phyloP scores from a whole-genome alignment of 805 yeast genomes.

The Yarrowia alimentaria region DNA sequence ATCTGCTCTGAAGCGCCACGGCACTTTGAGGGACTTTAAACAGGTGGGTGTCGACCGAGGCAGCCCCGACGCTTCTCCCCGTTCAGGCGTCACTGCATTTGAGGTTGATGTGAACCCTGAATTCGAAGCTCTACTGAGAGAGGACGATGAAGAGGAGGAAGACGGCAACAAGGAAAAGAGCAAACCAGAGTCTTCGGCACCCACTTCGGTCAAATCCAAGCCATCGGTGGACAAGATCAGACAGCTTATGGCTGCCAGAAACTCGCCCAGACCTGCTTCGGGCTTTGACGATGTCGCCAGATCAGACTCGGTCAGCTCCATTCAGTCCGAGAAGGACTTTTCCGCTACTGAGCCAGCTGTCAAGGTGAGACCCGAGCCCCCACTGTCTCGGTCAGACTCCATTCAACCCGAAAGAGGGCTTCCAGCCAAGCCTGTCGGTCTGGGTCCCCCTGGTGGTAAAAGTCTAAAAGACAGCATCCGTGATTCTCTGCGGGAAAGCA shows the following conservation, averaged over 20 bases:
- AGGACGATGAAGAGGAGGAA: conserved; percentile 15
- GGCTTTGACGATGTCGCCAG: conserved; percentile 4
- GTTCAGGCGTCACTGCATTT: too few species aligned
- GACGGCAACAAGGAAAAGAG: not conserved
- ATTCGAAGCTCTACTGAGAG: conserved; percentile 2
- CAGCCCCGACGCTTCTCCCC: too few species aligned
- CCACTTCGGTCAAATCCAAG: conserved; percentile 17
- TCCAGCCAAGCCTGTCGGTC: too few species aligned
- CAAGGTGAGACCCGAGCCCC: too few species aligned
- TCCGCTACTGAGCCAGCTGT: not conserved
- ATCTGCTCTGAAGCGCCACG: conserved; percentile 36
- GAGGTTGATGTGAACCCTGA: conserved; percentile 14
- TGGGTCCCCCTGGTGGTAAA: too few species aligned
- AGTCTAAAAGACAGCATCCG: conserved; percentile 24
- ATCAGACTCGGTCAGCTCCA: conserved; percentile 2
- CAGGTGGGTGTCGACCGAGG: not conserved
- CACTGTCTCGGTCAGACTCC: conserved; percentile 20
- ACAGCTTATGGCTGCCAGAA: conserved; percentile 23
- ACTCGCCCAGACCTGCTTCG: conserved; percentile 3
- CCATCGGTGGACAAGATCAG: conserved; percentile 23
- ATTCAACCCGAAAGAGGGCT: conserved; percentile 16
- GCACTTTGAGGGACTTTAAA: conserved; percentile 28
- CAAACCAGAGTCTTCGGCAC: not conserved
- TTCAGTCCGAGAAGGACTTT: conserved; percentile 14
- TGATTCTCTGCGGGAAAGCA: conserved; percentile 24